Conservation (phyloP, 148 eudicot species). For the Euryodendron excelsum region DNA sequence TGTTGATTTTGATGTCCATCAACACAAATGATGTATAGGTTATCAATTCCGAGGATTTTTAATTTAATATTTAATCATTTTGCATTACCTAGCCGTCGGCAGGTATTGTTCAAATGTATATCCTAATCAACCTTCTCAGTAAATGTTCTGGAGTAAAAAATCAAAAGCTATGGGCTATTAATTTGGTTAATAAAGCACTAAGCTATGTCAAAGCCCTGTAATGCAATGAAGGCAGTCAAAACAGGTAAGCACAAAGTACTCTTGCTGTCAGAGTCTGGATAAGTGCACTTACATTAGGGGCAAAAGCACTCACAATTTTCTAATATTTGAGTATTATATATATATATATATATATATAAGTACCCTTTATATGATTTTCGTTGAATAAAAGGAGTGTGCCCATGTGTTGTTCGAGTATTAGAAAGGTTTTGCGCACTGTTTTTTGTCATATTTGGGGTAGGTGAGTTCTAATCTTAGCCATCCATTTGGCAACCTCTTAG, state of each 20-base stretch:
- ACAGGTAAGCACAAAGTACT: neutral
- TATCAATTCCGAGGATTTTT: no score
- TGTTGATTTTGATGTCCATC: neutral
- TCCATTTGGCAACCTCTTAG: no score
- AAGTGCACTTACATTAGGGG: neutral
- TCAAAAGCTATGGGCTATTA: neutral
- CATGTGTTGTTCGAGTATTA: no score
- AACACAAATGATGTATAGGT: neutral
- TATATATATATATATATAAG: no score
- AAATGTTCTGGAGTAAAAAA: neutral
- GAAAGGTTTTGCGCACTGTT: no score
- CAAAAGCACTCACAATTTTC: slow-evolving; percentile 4
- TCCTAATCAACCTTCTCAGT: neutral
- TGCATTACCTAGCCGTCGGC: neutral
- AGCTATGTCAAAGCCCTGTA: neutral
- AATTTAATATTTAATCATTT: neutral
- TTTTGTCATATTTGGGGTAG: no score
- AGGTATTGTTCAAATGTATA: neutral
- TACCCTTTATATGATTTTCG: no score
- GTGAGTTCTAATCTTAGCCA: no score
- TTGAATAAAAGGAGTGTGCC: no score
- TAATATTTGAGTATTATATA: no score
- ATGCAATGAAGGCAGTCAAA: neutral
- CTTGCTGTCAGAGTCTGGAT: neutral
- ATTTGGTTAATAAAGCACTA: neutral